Evolutionary conservation across 306 rosid genomes (phyloP), one percentile per base, ranked within the genome.

Genomic region (Arachis stenosperma): DNA sequence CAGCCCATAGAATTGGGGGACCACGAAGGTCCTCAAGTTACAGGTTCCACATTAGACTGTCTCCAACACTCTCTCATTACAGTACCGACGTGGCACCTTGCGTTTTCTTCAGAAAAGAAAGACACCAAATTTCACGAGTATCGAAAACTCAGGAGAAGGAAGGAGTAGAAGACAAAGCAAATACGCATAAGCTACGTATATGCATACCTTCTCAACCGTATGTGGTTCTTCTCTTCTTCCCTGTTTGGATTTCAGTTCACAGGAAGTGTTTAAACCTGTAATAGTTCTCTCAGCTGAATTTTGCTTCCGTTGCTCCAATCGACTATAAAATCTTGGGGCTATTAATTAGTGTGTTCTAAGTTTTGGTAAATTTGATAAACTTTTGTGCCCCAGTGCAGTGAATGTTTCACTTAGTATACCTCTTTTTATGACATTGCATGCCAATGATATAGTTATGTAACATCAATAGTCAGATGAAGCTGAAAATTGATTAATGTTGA

Each of bases 401-500:
- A 22, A 22, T 22, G 27, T 22, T 57, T 6, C 15, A n/a, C 0
- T 14, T 8, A 3, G 3, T 44, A n/a, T 8, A 8, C 2, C 52
- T n/a, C n/a, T 9, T 47, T 8, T 47, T 47, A 11, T 47, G 52
- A 9, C 12, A 47, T 47, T 47, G 3, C 50, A 9, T 47, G 12
- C 9, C 52, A 53, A 14, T 53, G 4, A 6, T 9, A 22, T 22
- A 22, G 12, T 53, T 53, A 54, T 15, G 33, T 54, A 54, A 17
- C 11, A 54, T 17, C 36, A 2, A n/a, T 29, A 22, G 36, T 78
- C 64, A n/a, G 30, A 12, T 30, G 67, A 67, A 68, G 15, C 52
- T 54, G 46, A 61, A 70, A 59, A 14, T 8, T 59, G 9, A 62
- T 58, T 13, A 6, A 52, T 33, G 8, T 33, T 61, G 61, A 46